Conservation (phyloP, 2,329 filamentous ascomycete genomes). For the Cytospora paraplurivora region DNA sequence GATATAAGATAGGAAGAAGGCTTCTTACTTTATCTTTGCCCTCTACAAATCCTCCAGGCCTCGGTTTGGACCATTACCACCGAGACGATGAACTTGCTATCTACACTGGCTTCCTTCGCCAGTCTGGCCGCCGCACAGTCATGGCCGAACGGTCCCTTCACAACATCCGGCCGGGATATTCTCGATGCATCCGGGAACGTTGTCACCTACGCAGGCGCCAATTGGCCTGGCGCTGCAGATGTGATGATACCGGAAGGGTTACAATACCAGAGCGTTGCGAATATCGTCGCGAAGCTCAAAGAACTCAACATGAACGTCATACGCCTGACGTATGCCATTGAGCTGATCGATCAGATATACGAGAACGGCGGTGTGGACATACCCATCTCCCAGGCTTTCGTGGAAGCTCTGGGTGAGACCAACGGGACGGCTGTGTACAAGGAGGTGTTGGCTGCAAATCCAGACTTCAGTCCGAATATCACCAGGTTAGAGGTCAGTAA, state of each 20-base stretch:
- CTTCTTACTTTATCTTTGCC: neutral
- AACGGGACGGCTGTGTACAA: slow-evolving; percentile 50
- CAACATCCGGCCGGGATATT: slow-evolving; percentile 33
- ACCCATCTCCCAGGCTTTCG: slow-evolving; percentile 41
- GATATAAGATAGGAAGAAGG: neutral
- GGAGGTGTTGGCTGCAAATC: slow-evolving; percentile 53
- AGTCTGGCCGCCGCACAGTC: slow-evolving; percentile 17
- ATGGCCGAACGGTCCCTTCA: slow-evolving; percentile 30
- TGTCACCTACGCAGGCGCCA: slow-evolving; percentile 50
- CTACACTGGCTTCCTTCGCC: slow-evolving; percentile 10
- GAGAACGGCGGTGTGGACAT: slow-evolving; percentile 42
- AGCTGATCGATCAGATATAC: slow-evolving; percentile 56
- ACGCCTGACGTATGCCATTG: slow-evolving; percentile 56
- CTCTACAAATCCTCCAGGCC: neutral
- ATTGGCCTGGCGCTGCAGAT: slow-evolving; percentile 57
- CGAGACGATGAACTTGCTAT: slow-evolving; percentile 15
- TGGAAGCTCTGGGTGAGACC: slow-evolving; percentile 44
- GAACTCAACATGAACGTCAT: slow-evolving; percentile 57
- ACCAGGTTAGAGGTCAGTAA: slow-evolving; percentile 46
- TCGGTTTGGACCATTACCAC: neutral
- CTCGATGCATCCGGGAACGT: slow-evolving; percentile 38
- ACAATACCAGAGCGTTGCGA: slow-evolving; percentile 53
- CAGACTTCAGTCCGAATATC: slow-evolving; percentile 48
- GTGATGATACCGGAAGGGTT: slow-evolving; percentile 59
- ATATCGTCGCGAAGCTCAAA: slow-evolving; percentile 52